Evolutionary conservation across 1,139 yeast species (phyloP), one percentile per base, ranked within the genome.

Genomic region (Blastobotrys raffinosifermentans): DNA sequence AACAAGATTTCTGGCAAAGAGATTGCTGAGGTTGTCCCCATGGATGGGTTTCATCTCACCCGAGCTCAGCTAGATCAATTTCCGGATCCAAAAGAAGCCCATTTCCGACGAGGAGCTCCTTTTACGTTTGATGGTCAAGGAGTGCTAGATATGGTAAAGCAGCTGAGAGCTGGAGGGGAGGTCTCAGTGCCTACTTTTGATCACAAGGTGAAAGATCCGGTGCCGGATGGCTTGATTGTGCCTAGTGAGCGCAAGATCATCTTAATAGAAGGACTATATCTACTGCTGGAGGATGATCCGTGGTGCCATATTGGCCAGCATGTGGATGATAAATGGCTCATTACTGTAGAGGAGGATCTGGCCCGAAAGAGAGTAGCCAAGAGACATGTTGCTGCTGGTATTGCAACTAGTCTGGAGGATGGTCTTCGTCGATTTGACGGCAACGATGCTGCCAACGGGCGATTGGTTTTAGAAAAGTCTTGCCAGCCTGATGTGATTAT

Each of bases 91-190:
- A 66, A 55, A 4, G 67, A 63, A 26, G 91, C 94, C 0, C 62
- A 76, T 26, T 58, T 63, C 26, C 65, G 86, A 46, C 70, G 96
- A 36, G 96, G 96, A 0, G 82, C 95, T 0, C 93, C 95, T 1
- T 75, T 72, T 51, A 86, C 96, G 0, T 87, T 87, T 61, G 87
- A 89, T 55, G 72, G 84, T 4, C 51, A 57, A 7, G 68, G 68
- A 33, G 70, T 73, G 29, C 67, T 67, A 0, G 59, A 55, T 16
- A 50, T 69, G 34, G 64, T 59, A 26, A 45, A 49, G 32, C 31
- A 39, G 9, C 46, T 61, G 25, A 46, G 45, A 19, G 20, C 39
- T 10, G 20, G 36, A 25, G 73, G 70, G 46, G 80, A 75, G 46
- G 44, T 76, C 2, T 46, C 41, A 19, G 75, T 77, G 2, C 96